phyloP scores from a whole-genome alignment of 164 flowering plant species.

The Brasenia schreberi region DNA sequence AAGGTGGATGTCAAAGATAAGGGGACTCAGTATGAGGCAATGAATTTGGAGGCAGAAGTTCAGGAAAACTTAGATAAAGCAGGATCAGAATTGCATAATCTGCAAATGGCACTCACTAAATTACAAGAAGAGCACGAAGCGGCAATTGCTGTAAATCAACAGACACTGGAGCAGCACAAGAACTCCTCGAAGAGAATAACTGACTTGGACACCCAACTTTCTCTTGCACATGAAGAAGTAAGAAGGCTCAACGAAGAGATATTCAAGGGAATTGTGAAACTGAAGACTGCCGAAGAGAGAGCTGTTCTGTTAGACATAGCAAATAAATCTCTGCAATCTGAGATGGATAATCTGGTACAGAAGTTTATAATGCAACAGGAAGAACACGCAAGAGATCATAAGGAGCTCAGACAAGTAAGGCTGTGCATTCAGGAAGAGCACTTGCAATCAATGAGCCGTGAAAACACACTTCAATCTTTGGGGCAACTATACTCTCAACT shows the following conservation, averaged over 20 bases:
- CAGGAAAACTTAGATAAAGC: slow-evolving; percentile 24
- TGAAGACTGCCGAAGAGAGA: slow-evolving; percentile 46
- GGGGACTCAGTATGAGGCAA: not conserved
- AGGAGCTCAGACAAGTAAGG: slow-evolving; percentile 50
- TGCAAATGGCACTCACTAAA: slow-evolving; percentile 35
- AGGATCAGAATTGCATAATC: slow-evolving; percentile 27
- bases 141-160: slow-evolving; percentile 30
- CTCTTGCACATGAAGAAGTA: slow-evolving; percentile 36
- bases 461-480: slow-evolving; percentile 41
- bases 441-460: slow-evolving; percentile 32
- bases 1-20: slow-evolving; percentile 15
- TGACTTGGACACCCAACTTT: slow-evolving; percentile 43
- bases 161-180: slow-evolving; percentile 44
- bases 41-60: slow-evolving; percentile 10
- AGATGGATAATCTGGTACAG: slow-evolving; percentile 37
- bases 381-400: slow-evolving; percentile 47
- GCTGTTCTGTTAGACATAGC: slow-evolving; percentile 32
- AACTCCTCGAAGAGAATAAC: slow-evolving; percentile 40
- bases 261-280: slow-evolving; percentile 20
- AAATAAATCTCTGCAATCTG: slow-evolving; percentile 44
- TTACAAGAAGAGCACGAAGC: slow-evolving; percentile 45
- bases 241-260: slow-evolving; percentile 39
- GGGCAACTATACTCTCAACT: slow-evolving; percentile 52
- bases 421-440: slow-evolving; percentile 41
- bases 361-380: slow-evolving; percentile 46